Base-by-base conservation (phyloP, 352 stramenopile genomes). In the Peronospora destructor region DNA sequence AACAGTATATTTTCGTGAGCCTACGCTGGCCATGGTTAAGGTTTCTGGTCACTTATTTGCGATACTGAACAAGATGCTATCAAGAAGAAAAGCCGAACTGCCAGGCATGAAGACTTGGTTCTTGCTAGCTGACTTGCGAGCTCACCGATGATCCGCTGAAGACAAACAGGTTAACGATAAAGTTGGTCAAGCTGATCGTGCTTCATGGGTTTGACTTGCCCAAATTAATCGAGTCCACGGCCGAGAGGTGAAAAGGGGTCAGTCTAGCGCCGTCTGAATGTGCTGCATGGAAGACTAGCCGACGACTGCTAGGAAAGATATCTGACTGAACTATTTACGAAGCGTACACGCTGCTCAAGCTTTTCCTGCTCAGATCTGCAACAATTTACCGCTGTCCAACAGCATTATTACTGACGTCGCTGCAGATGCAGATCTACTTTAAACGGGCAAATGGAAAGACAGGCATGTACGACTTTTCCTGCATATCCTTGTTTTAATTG, bases 381-480 rank as follows among this genome's bases (percentile, higher is more conserved):
- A 23, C 33, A 51, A 34, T 53, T 46, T 11, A 49, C 29, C 17
- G 29, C 17, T 53, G 38, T 19, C 51, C 8, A n/a, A 59, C 17
- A 14, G 34, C 41, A 21, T 21, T 21, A 6, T 68, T 68, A 26
- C 14, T 61, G 6, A 59, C 55, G 7, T 48, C 64, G 0, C 39
- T 86, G 2, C 75, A 83, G 7, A 61, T 70, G 16, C 71, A 80
- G 30, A 68, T 61, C 23, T 83, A 85, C 57, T 84, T 86, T 39
- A 64, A 84, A 38, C 49, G 49, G 6, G 42, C 53, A 0, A 32
- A 80, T 6, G 49, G 54, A 28, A 3, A 71, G 64, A 48, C 62
- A 76, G 66, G 73, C 82, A 42, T 11, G 26, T 32, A 11, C 6
- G 9, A 32, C 9, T 32, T 11, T 32, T 32, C 26, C 19, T 21